Evolutionary conservation across 768 basidiomycete genomes (phyloP).

Genomic region (Dacryopinax primogenitus): DNA sequence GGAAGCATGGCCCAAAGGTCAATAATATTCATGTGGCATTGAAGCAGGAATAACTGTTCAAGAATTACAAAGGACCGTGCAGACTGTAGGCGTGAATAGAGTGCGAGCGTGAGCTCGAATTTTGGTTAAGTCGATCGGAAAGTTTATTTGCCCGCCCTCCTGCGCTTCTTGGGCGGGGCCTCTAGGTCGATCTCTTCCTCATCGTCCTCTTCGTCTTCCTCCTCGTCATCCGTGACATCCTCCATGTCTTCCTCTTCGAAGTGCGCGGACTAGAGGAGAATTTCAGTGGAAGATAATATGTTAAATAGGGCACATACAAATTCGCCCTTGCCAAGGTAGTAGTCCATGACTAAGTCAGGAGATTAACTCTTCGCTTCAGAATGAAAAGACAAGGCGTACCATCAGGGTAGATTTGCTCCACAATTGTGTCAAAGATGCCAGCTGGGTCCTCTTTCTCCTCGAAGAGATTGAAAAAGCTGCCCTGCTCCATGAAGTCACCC

Average conservation of each 20-base stretch:
- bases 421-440: constrained; percentile 27
- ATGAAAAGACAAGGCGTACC: not conserved
- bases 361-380: constrained; percentile 55
- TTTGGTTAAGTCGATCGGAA: not conserved
- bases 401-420: not conserved
- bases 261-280: constrained; percentile 29
- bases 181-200: constrained; percentile 81
- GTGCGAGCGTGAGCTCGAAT: not conserved
- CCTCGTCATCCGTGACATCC: constrained; percentile 52
- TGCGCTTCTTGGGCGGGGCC: constrained; percentile 44
- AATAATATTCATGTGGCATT: not conserved
- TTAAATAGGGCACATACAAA: constrained; percentile 9
- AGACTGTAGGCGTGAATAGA: not conserved
- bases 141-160: not conserved
- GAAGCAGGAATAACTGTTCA: not conserved
- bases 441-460: constrained; percentile 50
- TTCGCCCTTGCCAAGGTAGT: constrained; percentile 46
- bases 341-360: constrained; percentile 71
- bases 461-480: constrained; percentile 84
- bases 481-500: constrained; percentile 49
- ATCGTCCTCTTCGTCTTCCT: constrained; percentile 45
- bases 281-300: not conserved
- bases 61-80: constrained; percentile 1
- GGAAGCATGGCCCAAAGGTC: too few species aligned
- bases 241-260: constrained; percentile 51